Percentiles rank a stretch among this genome's conserved stretches.
Evolutionary conservation across 1,139 yeast genomes (phyloP).

Genomic region (Sugiyamaella xylanicola): DNA sequence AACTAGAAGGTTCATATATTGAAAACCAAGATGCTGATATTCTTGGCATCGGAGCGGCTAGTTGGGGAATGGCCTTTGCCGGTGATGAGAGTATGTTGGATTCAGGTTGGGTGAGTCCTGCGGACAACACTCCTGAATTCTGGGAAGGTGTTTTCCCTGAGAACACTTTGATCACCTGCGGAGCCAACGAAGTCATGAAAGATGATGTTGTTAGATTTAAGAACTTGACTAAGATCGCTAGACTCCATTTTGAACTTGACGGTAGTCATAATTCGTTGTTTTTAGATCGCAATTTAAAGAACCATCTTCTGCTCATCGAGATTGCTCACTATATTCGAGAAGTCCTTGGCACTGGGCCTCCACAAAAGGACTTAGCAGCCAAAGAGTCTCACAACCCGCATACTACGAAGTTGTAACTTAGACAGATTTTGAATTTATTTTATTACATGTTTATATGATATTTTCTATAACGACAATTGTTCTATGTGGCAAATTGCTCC

Average conservation of each 20-base stretch:
- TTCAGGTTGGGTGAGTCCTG: slow-evolving; percentile 20
- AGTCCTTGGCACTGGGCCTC: slow-evolving; percentile 14
- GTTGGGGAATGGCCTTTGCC: slow-evolving; percentile 15
- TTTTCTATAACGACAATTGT: neutral
- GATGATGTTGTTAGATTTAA: slow-evolving; percentile 18
- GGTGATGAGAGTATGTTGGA: slow-evolving; percentile 4
- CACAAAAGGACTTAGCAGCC: slow-evolving; percentile 9
- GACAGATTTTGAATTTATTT: too few relatives aligned
- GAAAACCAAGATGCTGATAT: slow-evolving; percentile 18
- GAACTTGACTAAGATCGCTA: slow-evolving; percentile 8
- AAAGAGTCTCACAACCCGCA: slow-evolving; percentile 1
- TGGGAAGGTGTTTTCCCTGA: slow-evolving; percentile 21
- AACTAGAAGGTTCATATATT: slow-evolving; percentile 19
- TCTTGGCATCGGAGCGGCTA: slow-evolving; percentile 14
- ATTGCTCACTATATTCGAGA: slow-evolving; percentile 16
- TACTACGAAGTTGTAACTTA: slow-evolving; percentile 4
- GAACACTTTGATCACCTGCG: slow-evolving; percentile 17
- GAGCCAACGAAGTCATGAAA: slow-evolving; percentile 19
- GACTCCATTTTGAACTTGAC: slow-evolving; percentile 16
- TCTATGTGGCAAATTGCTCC: slow-evolving; percentile 1
- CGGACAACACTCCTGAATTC: slow-evolving; percentile 14
- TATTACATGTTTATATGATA: too few relatives aligned
- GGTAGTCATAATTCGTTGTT: slow-evolving; percentile 20
- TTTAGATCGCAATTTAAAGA: slow-evolving; percentile 13
- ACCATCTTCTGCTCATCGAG: slow-evolving; percentile 18